A percentile compares a stretch with the other conserved stretches of the same genome.
Evolutionary conservation across 192 early-diverging fungal species (phyloP).

Genomic region (Coemansia sp.): DNA sequence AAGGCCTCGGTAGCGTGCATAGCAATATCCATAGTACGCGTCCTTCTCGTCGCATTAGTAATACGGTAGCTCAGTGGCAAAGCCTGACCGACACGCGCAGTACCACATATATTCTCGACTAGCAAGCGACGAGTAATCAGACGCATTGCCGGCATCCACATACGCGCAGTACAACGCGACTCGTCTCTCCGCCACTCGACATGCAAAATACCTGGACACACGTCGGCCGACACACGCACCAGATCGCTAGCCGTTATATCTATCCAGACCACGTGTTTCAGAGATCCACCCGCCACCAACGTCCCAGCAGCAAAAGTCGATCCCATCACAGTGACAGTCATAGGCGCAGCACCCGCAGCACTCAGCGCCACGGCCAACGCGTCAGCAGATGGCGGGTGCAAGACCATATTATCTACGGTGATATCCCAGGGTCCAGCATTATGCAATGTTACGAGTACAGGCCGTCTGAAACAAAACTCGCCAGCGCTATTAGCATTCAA

Average conservation of each 20-base stretch:
- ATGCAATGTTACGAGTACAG: constrained; percentile 25
- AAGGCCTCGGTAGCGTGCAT: constrained; percentile 48
- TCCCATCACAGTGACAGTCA: constrained; percentile 23
- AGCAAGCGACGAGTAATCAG: constrained; percentile 26
- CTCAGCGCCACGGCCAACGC: neutral
- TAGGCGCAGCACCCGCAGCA: neutral
- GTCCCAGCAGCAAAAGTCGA: neutral
- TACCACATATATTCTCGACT: constrained; percentile 18
- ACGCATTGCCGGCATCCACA: constrained; percentile 38
- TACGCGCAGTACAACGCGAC: neutral
- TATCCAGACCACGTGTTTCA: constrained; percentile 41
- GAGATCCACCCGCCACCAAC: neutral
- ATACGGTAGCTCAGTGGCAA: constrained; percentile 31
- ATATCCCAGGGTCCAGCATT: constrained; percentile 41
- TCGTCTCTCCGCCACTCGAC: constrained; percentile 31
- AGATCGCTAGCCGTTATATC: constrained; percentile 32
- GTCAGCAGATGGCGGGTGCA: constrained; percentile 24
- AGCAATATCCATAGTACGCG: constrained; percentile 24
- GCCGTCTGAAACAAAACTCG: constrained; percentile 42
- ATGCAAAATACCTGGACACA: constrained; percentile 34
- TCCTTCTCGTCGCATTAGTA: constrained; percentile 27
- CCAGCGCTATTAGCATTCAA: neutral
- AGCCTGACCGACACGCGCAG: constrained; percentile 41
- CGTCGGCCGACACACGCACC: constrained; percentile 24
- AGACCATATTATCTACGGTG: constrained; percentile 5